These are phyloP conservation scores for Heliamphora pulchella DNA, from an alignment of 179 eudicot genomes.

Conservation along the genomic window DNA sequence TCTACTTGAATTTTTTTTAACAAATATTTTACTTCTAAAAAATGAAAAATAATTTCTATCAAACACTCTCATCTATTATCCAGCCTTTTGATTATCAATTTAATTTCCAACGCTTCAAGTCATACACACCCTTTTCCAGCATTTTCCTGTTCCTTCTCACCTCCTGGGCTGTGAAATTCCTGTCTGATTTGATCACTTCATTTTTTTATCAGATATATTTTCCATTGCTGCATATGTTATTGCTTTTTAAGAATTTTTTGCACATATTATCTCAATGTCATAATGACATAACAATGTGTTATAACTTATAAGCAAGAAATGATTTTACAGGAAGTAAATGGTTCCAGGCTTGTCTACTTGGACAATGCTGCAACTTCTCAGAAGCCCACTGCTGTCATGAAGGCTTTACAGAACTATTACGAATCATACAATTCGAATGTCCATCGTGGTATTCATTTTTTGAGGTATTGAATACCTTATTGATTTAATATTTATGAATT, in stretches of 20 bases:
- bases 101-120: too few species aligned
- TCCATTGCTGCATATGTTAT: not conserved
- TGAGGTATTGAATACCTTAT: constrained; percentile 42
- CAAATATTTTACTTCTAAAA: too few species aligned
- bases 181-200: not conserved
- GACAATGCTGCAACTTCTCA: constrained; percentile 98
- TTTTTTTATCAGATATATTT: not conserved
- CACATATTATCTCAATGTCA: too few species aligned
- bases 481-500: not conserved
- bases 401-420: constrained; percentile 67
- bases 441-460: constrained; percentile 87
- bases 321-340: constrained; percentile 64
- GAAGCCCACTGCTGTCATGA: constrained; percentile 71
- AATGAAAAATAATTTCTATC: too few species aligned
- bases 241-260: too few species aligned
- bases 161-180: not conserved
- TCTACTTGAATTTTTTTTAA: too few species aligned
- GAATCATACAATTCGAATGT: constrained; percentile 84
- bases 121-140: too few species aligned
- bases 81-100: too few species aligned
- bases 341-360: constrained; percentile 74
- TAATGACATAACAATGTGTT: too few species aligned
- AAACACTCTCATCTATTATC: too few species aligned
- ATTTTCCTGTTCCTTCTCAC: too few species aligned
- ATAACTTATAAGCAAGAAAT: not conserved